Evolutionary conservation across 2,329 filamentous ascomycete genomes (phyloP).

Genomic region (Fusarium odoratissimum): DNA sequence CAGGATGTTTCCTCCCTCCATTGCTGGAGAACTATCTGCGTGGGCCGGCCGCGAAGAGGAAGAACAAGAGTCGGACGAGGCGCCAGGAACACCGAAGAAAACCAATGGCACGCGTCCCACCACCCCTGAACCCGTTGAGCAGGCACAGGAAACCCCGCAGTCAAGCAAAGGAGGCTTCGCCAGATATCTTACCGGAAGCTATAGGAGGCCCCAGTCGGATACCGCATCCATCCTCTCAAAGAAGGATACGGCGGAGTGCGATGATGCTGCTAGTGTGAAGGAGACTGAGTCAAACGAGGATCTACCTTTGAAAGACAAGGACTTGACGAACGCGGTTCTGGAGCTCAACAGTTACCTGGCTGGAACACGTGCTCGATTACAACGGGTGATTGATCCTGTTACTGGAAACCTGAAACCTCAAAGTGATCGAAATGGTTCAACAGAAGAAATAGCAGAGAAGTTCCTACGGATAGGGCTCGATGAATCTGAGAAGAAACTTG

Average conservation of each 20-base stretch:
- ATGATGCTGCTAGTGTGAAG: slow-evolving; percentile 66
- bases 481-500: slow-evolving; percentile 70
- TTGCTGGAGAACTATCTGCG: slow-evolving; percentile 83
- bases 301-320: slow-evolving; percentile 77
- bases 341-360: slow-evolving; percentile 90
- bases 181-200: slow-evolving; percentile 62
- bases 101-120: slow-evolving; percentile 44
- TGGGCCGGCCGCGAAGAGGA: slow-evolving; percentile 55
- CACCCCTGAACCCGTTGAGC: slow-evolving; percentile 46
- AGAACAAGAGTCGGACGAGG: slow-evolving; percentile 55
- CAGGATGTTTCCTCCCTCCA: slow-evolving; percentile 81
- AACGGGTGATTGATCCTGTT: slow-evolving; percentile 70
- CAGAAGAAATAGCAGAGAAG: slow-evolving; percentile 65
- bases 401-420: slow-evolving; percentile 70
- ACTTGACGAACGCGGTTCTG: slow-evolving; percentile 82
- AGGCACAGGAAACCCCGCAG: slow-evolving; percentile 47
- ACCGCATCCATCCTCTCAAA: slow-evolving; percentile 71
- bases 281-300: slow-evolving; percentile 60
- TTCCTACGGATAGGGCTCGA: slow-evolving; percentile 61
- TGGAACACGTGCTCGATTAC: slow-evolving; percentile 77
- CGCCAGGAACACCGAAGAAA: slow-evolving; percentile 44
- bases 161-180: slow-evolving; percentile 61
- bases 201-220: slow-evolving; percentile 61
- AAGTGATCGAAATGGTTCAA: slow-evolving; percentile 56
- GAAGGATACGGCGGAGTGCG: slow-evolving; percentile 61